Conservation (phyloP, 2,329 filamentous ascomycete genomes). For the Cladophialophora exuberans region DNA sequence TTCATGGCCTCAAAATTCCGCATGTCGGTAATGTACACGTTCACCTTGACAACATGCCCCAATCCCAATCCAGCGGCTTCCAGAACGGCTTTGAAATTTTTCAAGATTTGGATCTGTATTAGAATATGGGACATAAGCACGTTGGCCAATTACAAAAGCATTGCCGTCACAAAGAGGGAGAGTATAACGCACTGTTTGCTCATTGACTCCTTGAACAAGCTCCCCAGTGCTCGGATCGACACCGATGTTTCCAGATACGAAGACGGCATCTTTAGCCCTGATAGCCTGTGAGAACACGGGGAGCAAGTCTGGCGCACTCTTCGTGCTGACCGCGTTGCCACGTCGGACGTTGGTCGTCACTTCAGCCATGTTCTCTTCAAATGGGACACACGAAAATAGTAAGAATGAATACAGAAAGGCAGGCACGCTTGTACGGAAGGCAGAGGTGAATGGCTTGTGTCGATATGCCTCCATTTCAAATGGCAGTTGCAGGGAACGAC, state of each 20-base stretch:
- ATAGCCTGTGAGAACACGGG: neutral
- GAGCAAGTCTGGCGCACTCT: neutral
- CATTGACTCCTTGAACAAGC: neutral
- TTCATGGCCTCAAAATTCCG: slow-evolving; percentile 76
- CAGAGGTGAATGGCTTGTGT: too few relatives aligned
- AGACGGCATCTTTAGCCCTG: neutral
- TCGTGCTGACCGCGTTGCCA: neutral
- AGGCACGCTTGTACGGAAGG: too few relatives aligned
- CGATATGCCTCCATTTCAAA: too few relatives aligned
- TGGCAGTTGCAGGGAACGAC: too few relatives aligned
- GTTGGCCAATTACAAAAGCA: too few relatives aligned
- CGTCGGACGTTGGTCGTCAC: neutral
- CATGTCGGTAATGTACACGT: slow-evolving; percentile 68
- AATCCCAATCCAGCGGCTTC: slow-evolving; percentile 62
- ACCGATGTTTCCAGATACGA: neutral
- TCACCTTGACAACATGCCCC: slow-evolving; percentile 67
- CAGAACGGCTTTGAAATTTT: slow-evolving; percentile 63
- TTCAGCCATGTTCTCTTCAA: neutral
- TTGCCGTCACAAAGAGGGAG: neutral
- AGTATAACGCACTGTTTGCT: neutral
- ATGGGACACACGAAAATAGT: too few relatives aligned
- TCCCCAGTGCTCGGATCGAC: neutral
- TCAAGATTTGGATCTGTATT: neutral
- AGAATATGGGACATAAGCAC: neutral
- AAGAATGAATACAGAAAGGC: too few relatives aligned